A percentile compares a stretch with the other conserved stretches of the same genome.
These are phyloP conservation scores for Dacryopinax spathularia DNA, from an alignment of 768 basidiomycete species.

Conservation along the genomic window DNA sequence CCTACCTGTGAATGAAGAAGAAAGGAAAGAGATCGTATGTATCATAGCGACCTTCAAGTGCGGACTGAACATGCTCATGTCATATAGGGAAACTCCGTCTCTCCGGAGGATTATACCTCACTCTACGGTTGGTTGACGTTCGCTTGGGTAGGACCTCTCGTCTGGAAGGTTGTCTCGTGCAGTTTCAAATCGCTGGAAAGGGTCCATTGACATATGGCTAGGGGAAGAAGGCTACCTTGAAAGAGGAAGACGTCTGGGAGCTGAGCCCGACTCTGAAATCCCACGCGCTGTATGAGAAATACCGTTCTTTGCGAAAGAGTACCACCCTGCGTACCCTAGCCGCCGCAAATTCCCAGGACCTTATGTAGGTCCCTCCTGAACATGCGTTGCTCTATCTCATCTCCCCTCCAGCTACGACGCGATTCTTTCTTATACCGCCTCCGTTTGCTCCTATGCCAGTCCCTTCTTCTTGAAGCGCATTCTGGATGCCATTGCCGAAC, in stretches of 20 bases:
- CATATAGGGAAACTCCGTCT: slow-evolving; percentile 37
- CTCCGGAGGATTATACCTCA: slow-evolving; percentile 63
- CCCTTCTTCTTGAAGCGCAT: slow-evolving; percentile 81
- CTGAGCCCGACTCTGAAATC: slow-evolving; percentile 57
- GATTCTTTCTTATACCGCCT: slow-evolving; percentile 48
- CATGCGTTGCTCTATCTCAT: background rate
- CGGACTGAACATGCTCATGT: background rate
- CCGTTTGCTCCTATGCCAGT: slow-evolving; percentile 60
- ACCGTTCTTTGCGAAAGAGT: slow-evolving; percentile 25
- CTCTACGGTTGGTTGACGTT: slow-evolving; percentile 54
- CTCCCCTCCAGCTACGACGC: slow-evolving; percentile 41
- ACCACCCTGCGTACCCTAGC: slow-evolving; percentile 5
- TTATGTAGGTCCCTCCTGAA: slow-evolving; percentile 22
- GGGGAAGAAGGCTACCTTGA: slow-evolving; percentile 42
- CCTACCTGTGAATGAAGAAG: slow-evolving; percentile 41
- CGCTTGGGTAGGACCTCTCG: slow-evolving; percentile 49
- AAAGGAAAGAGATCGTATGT: slow-evolving; percentile 49
- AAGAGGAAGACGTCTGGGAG: slow-evolving; percentile 57
- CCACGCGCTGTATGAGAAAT: slow-evolving; percentile 46
- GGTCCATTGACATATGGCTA: slow-evolving; percentile 57
- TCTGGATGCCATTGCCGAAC: slow-evolving; percentile 40
- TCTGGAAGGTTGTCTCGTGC: slow-evolving; percentile 19
- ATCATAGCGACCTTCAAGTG: slow-evolving; percentile 3
- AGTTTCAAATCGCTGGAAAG: slow-evolving; percentile 30
- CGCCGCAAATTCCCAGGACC: slow-evolving; percentile 34